Conservation (phyloP, 306 rosid genomes). For the Prunus salicina region DNA sequence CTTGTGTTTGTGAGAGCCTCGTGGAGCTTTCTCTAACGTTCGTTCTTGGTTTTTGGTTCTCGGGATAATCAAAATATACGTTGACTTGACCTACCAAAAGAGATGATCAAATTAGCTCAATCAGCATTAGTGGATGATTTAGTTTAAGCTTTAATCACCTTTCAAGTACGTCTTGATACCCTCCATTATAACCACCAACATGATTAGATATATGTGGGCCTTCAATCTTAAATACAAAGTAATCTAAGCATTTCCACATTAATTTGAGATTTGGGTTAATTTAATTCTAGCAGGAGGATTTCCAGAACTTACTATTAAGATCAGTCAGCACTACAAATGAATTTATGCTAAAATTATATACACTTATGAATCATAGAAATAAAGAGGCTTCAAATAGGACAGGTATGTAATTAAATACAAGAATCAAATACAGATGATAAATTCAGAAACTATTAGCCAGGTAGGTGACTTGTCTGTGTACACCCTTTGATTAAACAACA, state of each 20-base stretch:
- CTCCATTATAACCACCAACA: conserved; percentile 85
- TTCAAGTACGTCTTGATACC: conserved; percentile 37
- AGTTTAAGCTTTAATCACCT: conserved; percentile 45
- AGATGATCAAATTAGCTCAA: background rate
- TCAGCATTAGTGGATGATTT: conserved; percentile 26
- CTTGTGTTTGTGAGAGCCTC: background rate
- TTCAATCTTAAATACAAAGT: conserved; percentile 31
- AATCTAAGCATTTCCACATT: conserved; percentile 23
- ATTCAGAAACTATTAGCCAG: background rate
- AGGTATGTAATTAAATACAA: background rate
- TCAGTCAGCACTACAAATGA: background rate
- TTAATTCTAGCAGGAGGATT: background rate
- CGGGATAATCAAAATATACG: conserved; percentile 11
- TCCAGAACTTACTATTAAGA: background rate
- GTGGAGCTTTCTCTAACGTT: background rate
- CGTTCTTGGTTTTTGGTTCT: background rate
- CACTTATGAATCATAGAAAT: background rate
- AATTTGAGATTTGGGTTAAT: background rate
- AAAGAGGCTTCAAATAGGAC: background rate
- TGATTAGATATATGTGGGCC: conserved; percentile 85
- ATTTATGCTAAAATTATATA: background rate
- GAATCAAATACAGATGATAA: background rate
- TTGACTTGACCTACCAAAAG: conserved; percentile 24
- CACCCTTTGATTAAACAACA: background rate
- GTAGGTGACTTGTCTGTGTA: background rate